These are phyloP conservation scores for Selaginella moellendorffii DNA, from an alignment of 75 land plant species.

Conservation along the genomic window DNA sequence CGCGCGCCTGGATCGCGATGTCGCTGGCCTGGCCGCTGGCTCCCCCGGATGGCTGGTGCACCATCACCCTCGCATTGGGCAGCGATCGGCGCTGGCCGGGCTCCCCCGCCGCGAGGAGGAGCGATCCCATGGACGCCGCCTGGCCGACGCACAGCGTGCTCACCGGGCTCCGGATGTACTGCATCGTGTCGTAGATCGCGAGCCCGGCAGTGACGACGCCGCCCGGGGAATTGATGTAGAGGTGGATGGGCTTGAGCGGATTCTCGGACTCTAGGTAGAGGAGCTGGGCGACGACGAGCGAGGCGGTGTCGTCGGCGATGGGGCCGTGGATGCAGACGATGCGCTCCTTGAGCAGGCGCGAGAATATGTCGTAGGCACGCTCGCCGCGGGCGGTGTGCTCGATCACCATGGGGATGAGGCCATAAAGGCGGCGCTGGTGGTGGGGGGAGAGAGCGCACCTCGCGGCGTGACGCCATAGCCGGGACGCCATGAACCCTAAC, in stretches of 20 bases:
- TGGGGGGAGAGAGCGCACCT: no score
- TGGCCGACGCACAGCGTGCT: background rate
- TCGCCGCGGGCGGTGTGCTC: conserved; percentile 4
- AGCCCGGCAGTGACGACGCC: conserved; percentile 10
- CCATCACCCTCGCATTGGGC: conserved; percentile 3
- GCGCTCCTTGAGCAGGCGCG: conserved; percentile 4
- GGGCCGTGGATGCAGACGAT: background rate
- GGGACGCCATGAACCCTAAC: no score
- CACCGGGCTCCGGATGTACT: background rate
- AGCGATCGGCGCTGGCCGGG: background rate
- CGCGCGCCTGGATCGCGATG: conserved; percentile 1
- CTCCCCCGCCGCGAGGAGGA: conserved; percentile 6
- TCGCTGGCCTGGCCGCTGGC: conserved; percentile 2
- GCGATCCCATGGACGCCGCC: conserved; percentile 8
- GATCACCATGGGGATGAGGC: conserved; percentile 72
- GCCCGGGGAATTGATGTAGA: conserved; percentile 21
- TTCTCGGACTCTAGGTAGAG: conserved; percentile 15
- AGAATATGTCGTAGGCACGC: conserved; percentile 10
- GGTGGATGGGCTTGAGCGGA: conserved; percentile 2
- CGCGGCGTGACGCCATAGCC: no score
- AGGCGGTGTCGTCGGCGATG: background rate
- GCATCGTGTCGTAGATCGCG: conserved; percentile 8
- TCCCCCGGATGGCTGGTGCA: conserved; percentile 5
- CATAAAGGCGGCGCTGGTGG: conserved; percentile 30
- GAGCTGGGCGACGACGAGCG: conserved; percentile 4